Conservation (phyloP, 78 protist genomes). For the Mastigamoeba balamuthi region DNA sequence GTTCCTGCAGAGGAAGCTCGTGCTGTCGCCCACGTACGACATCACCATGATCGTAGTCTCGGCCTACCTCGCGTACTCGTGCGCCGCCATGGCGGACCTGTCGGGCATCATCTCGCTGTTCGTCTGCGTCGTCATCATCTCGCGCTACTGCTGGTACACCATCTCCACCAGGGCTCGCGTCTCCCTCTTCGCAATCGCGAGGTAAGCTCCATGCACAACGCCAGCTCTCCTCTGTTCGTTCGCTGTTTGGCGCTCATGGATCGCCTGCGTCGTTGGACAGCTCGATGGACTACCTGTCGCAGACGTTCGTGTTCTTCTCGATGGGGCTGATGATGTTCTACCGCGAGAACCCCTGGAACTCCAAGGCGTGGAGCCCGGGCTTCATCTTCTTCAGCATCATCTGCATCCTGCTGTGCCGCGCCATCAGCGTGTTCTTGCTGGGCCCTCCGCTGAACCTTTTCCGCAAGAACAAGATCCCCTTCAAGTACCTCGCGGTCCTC, state of each 20-base stretch:
- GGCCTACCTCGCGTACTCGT: not conserved
- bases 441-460: constrained; percentile 1
- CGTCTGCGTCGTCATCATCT: not conserved
- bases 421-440: constrained; percentile 36
- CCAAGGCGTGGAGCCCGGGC: not conserved
- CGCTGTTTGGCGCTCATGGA: too few relatives aligned
- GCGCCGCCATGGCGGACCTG: not conserved
- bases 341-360: not conserved
- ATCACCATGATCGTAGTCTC: not conserved
- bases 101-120: not conserved
- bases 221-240: too few relatives aligned
- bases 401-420: constrained; percentile 24
- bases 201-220: too few relatives aligned
- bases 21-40: not conserved
- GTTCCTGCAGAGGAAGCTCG: not conserved
- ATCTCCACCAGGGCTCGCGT: too few relatives aligned
- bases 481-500: not conserved
- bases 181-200: too few relatives aligned
- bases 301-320: constrained; percentile 15
- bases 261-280: too few relatives aligned
- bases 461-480: not conserved
- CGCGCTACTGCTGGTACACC: not conserved
- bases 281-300: not conserved
- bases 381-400: too few relatives aligned
- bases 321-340: constrained; percentile 34